These are phyloP conservation scores for Neoarthrinium moseri DNA, from an alignment of 2,329 filamentous ascomycete species.

Conservation along the genomic window DNA sequence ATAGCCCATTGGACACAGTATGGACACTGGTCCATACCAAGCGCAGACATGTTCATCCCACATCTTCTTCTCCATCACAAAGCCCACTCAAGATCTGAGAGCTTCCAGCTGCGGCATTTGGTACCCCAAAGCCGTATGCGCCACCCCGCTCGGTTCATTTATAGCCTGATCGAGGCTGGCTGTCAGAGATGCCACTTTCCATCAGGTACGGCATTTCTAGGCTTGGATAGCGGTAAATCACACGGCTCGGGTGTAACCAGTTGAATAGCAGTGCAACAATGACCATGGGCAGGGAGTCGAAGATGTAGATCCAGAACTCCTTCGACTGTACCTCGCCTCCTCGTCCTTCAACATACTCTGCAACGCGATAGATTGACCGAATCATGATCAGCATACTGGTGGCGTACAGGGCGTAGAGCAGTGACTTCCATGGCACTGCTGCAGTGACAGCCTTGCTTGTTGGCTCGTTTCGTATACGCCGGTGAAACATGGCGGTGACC, in stretches of 20 bases:
- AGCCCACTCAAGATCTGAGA: no score
- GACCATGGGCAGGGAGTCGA: conserved; percentile 31
- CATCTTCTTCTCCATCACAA: no score
- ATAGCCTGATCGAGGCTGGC: no score
- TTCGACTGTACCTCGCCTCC: conserved; percentile 40
- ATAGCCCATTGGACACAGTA: no score
- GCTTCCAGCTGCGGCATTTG: no score
- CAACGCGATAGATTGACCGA: conserved; percentile 44
- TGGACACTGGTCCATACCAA: no score
- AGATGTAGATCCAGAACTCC: conserved; percentile 45
- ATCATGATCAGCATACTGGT: conserved; percentile 41
- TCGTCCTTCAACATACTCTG: conserved; percentile 45
- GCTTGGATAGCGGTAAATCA: conserved; percentile 3
- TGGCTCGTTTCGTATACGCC: conserved; percentile 33
- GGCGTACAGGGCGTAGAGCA: conserved; percentile 14
- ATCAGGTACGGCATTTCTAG: conserved; percentile 1
- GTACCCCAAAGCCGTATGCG: no score
- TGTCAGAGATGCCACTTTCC: neutral
- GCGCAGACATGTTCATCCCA: no score
- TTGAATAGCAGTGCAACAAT: conserved; percentile 13
- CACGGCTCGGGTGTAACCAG: conserved; percentile 14
- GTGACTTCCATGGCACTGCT: conserved; percentile 15
- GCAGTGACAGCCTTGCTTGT: conserved; percentile 21
- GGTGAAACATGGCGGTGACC: conserved; percentile 44
- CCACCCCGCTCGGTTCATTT: no score